Evolutionary conservation across 306 rosid genomes (phyloP).

Genomic region (Quercus gilva): DNA sequence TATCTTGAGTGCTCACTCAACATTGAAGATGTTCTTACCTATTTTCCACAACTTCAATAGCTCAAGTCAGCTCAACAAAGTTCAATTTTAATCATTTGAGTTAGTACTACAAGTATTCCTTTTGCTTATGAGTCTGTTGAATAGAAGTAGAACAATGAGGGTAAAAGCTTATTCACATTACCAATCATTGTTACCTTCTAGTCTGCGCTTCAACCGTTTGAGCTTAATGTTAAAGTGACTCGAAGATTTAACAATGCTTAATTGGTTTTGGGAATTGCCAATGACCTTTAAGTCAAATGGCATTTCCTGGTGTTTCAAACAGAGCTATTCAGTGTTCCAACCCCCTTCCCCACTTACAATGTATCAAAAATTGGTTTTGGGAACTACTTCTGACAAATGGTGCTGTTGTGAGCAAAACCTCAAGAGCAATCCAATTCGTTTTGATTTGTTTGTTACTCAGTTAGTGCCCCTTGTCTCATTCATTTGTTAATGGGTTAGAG

Average conservation of each 20-base stretch:
- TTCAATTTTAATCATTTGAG: slow-evolving; percentile 12
- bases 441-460: not conserved
- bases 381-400: slow-evolving; percentile 13
- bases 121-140: not conserved
- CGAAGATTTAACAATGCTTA: slow-evolving; percentile 1
- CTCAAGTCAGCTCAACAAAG: slow-evolving; percentile 7
- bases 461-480: not conserved
- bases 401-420: slow-evolving; percentile 6
- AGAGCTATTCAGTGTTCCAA: too few species aligned
- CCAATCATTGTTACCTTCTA: slow-evolving; percentile 9
- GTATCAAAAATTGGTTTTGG: not conserved
- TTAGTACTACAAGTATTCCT: slow-evolving; percentile 18
- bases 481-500: not conserved
- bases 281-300: too few species aligned
- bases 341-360: too few species aligned
- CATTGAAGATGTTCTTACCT: not conserved
- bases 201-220: not conserved
- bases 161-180: slow-evolving; percentile 8
- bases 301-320: too few species aligned
- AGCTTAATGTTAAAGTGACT: not conserved
- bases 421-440: not conserved
- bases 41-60: slow-evolving; percentile 10
- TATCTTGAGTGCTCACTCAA: slow-evolving; percentile 1
- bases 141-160: slow-evolving; percentile 3
- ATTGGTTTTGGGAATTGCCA: not conserved